Conservation (phyloP, 1,139 yeast species). For the Candida smagusa region DNA sequence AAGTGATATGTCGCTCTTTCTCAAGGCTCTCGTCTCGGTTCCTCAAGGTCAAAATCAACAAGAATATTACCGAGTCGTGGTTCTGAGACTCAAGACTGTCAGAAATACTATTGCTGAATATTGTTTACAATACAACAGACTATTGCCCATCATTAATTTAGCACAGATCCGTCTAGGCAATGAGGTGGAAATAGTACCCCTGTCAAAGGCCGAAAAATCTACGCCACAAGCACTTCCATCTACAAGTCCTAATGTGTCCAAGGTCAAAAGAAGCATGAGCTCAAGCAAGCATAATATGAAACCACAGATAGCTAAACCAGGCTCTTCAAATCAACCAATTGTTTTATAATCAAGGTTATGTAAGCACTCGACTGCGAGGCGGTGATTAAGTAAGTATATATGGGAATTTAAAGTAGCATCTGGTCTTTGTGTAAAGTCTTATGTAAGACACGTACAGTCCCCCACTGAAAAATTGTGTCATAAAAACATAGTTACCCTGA, state of each 20-base stretch:
- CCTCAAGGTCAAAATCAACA: conserved; percentile 35
- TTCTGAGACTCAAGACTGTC: conserved; percentile 30
- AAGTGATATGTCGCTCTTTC: conserved; percentile 42
- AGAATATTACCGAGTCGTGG: conserved; percentile 32
- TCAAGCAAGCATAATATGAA: conserved; percentile 1
- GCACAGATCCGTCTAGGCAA: conserved; percentile 50
- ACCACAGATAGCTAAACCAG: conserved; percentile 3
- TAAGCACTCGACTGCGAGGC: no score
- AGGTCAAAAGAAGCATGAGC: conserved; percentile 4
- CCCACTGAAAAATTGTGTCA: neutral
- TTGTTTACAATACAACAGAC: conserved; percentile 41
- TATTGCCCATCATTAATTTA: conserved; percentile 48
- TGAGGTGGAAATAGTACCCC: conserved; percentile 37
- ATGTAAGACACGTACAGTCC: no score
- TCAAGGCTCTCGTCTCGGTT: conserved; percentile 38
- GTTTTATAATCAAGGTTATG: conserved; percentile 3
- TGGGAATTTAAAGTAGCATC: neutral
- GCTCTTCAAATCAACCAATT: conserved; percentile 10
- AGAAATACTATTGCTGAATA: conserved; percentile 41
- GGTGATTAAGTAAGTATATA: neutral
- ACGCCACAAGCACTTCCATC: conserved; percentile 1
- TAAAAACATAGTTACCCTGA: conserved; percentile 26
- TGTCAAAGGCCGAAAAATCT: conserved; percentile 9
- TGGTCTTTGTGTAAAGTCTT: no score
- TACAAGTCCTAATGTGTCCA: conserved; percentile 7